These are phyloP conservation scores for Limnomonas spitsbergensis DNA, from an alignment of 139 green algal species.

Conservation along the genomic window DNA sequence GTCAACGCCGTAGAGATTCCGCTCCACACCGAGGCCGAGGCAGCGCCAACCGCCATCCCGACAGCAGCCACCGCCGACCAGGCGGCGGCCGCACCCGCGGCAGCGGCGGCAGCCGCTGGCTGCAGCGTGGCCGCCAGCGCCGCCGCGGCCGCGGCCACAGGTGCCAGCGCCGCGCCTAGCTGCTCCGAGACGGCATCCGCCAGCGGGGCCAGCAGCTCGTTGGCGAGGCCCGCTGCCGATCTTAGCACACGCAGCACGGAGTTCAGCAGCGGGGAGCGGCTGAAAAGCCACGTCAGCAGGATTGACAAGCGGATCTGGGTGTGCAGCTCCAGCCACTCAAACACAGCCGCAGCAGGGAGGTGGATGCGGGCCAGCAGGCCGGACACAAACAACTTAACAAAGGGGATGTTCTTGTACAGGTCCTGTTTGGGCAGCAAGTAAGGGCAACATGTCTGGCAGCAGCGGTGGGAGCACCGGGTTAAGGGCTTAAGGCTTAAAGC, in stretches of 20 bases:
- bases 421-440: no score
- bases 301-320: constrained; percentile 72
- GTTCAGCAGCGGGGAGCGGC: constrained; percentile 63
- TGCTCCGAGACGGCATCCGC: background rate
- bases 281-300: constrained; percentile 81
- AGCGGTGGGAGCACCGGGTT: background rate
- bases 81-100: no score
- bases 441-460: constrained; percentile 39
- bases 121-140: background rate
- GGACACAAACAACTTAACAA: constrained; percentile 47
- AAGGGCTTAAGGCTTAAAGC: background rate
- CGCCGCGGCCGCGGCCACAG: background rate
- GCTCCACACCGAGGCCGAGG: no score
- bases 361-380: constrained; percentile 28
- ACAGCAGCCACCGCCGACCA: no score
- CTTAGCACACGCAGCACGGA: constrained; percentile 44
- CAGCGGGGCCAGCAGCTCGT: constrained; percentile 20
- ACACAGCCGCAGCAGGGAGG: constrained; percentile 51
- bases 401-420: constrained; percentile 78
- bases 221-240: constrained; percentile 7
- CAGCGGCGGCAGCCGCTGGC: no score
- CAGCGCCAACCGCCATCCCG: no score
- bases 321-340: constrained; percentile 80
- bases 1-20: no score
- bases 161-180: background rate